Evolutionary conservation across 2,329 filamentous ascomycete species (phyloP), one percentile per base, ranked within the genome.

Genomic region (Monilinia polystroma): DNA sequence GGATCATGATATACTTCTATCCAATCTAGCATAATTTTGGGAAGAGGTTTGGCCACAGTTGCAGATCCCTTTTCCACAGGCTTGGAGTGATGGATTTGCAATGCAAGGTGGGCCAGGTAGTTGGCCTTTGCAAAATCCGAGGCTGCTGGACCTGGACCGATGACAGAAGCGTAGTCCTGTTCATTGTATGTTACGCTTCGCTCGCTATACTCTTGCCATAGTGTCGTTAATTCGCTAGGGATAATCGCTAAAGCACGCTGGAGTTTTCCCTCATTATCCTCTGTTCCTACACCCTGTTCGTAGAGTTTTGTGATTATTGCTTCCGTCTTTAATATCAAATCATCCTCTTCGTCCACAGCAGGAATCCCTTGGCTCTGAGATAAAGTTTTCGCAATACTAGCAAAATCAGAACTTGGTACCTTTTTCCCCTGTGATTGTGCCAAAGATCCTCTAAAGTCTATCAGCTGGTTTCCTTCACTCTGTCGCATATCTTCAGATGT

Each of bases 1-100:
- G 89, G 84, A 69, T 90, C 87, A 75, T 97, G 92, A 74, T 91
- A 85, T 20, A 83, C 82, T 65, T 91, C 84, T 70, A 96, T 82
- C 94, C 94, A 98, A 73, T 91, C 85, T 69, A 97, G 87, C 18
- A 98, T 80, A 20, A 93, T 84, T 74, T 90, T 88, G 0, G 94
- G 92, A 23, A 96, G 81, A 0, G 91, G 84, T 2, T 82, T 81
- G n/a, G 66, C 55, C 52, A 64, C 71, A 4, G 62, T 64, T 41
- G 64, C 67, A 62, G 70, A 72, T 26, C 69, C 65, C 16, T 67
- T 71, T 14, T 68, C 51, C 20, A 68, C 69, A n/a, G 78, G 73
- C 57, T 84, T 82, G 62, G 87, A 85, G 77, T 97, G 92, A 72
- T 93, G 90, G 66, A 97, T 85, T 69, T 87, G 87, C 49, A 98